phyloP scores from a whole-genome alignment of 192 early-diverging fungal species.

The Podila epigama region DNA sequence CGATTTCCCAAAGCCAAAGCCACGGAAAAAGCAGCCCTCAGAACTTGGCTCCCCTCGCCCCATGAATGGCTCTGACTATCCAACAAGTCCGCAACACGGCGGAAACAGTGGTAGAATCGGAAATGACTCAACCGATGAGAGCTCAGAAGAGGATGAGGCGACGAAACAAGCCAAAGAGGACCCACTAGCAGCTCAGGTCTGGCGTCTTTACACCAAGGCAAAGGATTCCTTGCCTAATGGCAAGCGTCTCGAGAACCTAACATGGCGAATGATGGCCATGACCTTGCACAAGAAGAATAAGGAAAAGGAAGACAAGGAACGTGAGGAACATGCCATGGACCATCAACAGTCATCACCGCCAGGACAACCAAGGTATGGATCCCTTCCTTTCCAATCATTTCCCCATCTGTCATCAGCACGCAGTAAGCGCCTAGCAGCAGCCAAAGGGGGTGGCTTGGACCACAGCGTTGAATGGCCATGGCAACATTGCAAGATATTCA shows the following conservation, averaged over 20 bases:
- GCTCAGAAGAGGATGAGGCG: constrained; percentile 39
- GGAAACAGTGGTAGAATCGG: no score
- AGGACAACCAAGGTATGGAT: constrained; percentile 49
- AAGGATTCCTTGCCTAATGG: constrained; percentile 81
- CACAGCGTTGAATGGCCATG: no score
- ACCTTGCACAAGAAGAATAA: constrained; percentile 46
- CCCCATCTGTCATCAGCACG: no score
- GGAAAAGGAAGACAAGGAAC: constrained; percentile 39
- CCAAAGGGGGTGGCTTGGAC: no score
- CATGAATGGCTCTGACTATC: constrained; percentile 4
- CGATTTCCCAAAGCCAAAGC: constrained; percentile 49
- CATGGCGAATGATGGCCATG: constrained; percentile 86
- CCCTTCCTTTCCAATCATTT: no score
- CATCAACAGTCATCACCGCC: constrained; percentile 18
- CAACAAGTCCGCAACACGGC: no score
- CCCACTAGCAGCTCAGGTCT: constrained; percentile 64
- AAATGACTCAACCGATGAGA: constrained; percentile 15
- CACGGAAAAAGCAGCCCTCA: constrained; percentile 39
- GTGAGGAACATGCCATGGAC: constrained; percentile 30
- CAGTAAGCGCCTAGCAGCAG: no score
- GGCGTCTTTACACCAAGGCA: constrained; percentile 82
- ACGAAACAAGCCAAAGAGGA: constrained; percentile 56
- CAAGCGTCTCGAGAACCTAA: constrained; percentile 79
- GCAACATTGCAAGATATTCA: no score
- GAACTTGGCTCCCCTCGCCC: constrained; percentile 43